Percentiles rank a stretch among this genome's conserved stretches.
These are phyloP conservation scores for Adansonia digitata DNA, from an alignment of 345 rosid species.

Conservation along the genomic window DNA sequence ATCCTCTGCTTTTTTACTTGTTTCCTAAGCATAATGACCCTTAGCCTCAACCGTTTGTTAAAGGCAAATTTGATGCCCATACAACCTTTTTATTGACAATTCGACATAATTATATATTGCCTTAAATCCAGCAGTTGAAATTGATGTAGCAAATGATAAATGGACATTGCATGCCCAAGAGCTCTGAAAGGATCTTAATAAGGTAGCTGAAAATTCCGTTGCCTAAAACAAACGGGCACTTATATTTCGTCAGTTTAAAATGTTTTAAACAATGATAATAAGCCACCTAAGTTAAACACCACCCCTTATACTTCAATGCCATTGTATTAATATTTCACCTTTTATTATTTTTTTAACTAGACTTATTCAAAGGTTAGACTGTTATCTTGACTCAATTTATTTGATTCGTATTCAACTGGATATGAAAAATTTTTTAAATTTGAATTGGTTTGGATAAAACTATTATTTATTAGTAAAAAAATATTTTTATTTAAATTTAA, in stretches of 20 bases:
- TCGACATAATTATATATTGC: background rate
- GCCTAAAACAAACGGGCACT: background rate
- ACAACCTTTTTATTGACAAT: background rate
- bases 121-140: background rate
- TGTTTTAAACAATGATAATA: background rate
- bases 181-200: background rate
- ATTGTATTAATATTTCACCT: background rate
- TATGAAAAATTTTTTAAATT: no score
- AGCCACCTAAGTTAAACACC: slow-evolving; percentile 1
- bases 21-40: background rate
- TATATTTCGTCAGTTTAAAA: background rate
- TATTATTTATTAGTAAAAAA: no score
- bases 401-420: no score
- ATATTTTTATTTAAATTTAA: no score
- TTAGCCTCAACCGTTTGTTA: background rate
- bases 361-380: no score
- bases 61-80: background rate
- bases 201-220: slow-evolving; percentile 4
- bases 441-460: no score
- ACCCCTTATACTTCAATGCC: background rate
- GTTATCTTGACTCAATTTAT: no score
- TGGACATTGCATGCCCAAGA: background rate
- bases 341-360: background rate
- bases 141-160: background rate
- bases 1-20: background rate